These are phyloP conservation scores for Thermomucor indicae-seudaticae DNA, from an alignment of 371 early-diverging fungal species.

Conservation along the genomic window DNA sequence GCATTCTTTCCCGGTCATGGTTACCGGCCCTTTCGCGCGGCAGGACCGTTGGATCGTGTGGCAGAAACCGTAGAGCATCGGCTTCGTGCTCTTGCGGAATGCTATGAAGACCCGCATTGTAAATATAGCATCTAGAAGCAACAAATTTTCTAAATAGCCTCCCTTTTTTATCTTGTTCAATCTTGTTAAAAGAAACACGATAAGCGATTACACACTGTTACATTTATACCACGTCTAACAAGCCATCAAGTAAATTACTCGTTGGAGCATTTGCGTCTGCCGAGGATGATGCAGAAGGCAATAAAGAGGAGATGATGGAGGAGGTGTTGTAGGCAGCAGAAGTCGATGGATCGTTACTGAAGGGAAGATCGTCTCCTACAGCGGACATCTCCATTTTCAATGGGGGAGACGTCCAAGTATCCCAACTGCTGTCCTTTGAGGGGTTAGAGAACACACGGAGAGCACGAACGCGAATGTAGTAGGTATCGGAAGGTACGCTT, in stretches of 20 bases:
- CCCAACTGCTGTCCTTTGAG: constrained; percentile 5
- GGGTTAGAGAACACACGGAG: constrained; percentile 13
- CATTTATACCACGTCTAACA: too few species aligned
- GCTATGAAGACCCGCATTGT: constrained; percentile 8
- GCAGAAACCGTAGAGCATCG: constrained; percentile 11
- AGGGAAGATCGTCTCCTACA: not conserved
- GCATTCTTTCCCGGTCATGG: constrained; percentile 18
- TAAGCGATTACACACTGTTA: too few species aligned
- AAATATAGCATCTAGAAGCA: constrained; percentile 1
- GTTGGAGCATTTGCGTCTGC: too few species aligned
- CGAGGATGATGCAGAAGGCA: too few species aligned
- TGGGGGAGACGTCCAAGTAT: constrained; percentile 8
- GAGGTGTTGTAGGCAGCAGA: too few species aligned
- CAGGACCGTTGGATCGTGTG: constrained; percentile 14
- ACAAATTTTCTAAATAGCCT: not conserved
- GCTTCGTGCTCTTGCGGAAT: constrained; percentile 4
- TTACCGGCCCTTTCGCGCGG: not conserved
- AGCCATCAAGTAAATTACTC: too few species aligned
- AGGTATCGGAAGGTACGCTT: not conserved
- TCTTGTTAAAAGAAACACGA: too few species aligned
- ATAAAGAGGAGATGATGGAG: too few species aligned
- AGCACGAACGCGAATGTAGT: constrained; percentile 7
- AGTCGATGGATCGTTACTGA: not conserved
- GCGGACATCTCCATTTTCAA: constrained; percentile 5
- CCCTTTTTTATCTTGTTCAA: too few species aligned